Base-by-base conservation (phyloP, 2,329 filamentous ascomycete species). In the Didymella pomorum region DNA sequence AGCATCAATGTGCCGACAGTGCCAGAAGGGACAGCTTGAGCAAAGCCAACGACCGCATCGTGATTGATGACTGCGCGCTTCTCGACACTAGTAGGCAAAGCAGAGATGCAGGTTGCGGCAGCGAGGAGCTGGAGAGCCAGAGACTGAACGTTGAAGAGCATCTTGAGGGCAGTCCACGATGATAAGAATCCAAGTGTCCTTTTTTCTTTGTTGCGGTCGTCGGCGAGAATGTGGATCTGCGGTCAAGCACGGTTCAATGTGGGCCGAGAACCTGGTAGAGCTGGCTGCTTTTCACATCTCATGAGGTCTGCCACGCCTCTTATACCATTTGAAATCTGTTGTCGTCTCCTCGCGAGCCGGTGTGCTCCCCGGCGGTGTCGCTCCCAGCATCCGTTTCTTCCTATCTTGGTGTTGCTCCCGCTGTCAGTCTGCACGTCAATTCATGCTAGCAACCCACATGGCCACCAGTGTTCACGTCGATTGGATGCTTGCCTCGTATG, bases 41-140 rank as follows among this genome's bases (percentile, higher is more conserved):
- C 58, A 60, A 87, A 86, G 1, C 82, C 83, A 8, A 85, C 83
- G 26, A 88, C 76, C 0, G 77, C 73, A 71, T 82, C 65, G 26
- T 79, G 78, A 18, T 43, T 67, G 62, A 85, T 81, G 37, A 77
- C 77, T 9, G 73, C 81, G 43, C 82, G 79, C 21, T 67, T 69
- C 11, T 71, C 57, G 5, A 80, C 63, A 4, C 20, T 45, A 29
- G 69, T 28, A 9, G 74, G 73, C n/a, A 64, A 47, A 5, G 71
- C 69, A 10, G 65, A 66, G 37, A 70, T 63, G 23, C 50, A 65
- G 6, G 65, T 63, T 11, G 64, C 62, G 26, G 61, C 58, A 20
- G 63, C 56, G 11, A 71, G 59, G 29, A 75, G 65, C 44, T 68
- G 68, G 8, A 71, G 7, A 21, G 71, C 46, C 1, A 75, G 56